Evolutionary conservation across 2,329 filamentous ascomycete species (phyloP), one percentile per base, ranked within the genome.

Genomic region (Hymenoscyphus scutula): DNA sequence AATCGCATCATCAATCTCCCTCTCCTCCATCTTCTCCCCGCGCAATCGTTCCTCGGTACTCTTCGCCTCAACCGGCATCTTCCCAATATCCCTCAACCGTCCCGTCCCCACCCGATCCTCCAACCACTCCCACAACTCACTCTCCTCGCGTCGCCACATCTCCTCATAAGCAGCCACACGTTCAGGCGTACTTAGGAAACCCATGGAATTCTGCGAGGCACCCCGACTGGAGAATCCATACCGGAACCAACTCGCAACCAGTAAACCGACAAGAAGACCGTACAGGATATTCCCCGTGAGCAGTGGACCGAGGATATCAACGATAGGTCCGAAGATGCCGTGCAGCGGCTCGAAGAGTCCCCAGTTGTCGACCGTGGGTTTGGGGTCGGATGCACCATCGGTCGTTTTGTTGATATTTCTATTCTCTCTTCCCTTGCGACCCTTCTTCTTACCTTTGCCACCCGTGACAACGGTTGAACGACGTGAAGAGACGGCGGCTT

Each of bases 101-200:
- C 1, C 91, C 89, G 93, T 94, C 2, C 70, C 71, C 3, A 73
- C 69, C 27, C 72, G 66, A 55, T 72, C 73, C 57, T 71, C 71
- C 3, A 72, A 65, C 75, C 72, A 74, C 59, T 72, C 65, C 69
- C 75, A 75, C 0, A 76, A 64, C 55, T 76, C 74, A 54, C 73
- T 75, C 41, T 75, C 74, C 64, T 76, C 75, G 59, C 69, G 65
- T 58, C 71, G 67, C 69, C 74, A 99, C 72, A 98, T 89, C 76
- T 97, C 91, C 69, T 98, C 93, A 74, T 97, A 98, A 0, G 91
- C 92, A 1, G 89, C 87, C 17, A 92, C 78, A 5, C 92, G 85
- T 61, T 93, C 87, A 0, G 90, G 83, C 29, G 70, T 69, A 61
- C 73, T 53, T 66, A 78, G 66, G 70, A 77, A 79, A 2, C 75